Evolutionary conservation across 139 green algal species (phyloP).

Genomic region (Closterium sp.): DNA sequence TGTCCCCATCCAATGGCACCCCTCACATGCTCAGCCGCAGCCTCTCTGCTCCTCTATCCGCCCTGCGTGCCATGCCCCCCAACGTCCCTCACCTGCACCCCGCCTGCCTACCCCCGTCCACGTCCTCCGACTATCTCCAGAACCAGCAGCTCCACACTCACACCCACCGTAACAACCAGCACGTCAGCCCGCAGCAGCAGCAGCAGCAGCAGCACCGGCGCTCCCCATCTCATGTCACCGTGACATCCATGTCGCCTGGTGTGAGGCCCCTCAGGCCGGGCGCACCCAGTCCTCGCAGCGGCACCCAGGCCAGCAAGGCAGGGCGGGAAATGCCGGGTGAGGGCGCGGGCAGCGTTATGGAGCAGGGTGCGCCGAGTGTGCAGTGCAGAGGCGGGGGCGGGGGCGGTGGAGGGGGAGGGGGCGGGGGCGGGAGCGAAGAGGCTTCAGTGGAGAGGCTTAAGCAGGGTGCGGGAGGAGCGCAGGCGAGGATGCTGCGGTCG

Average conservation of each 20-base stretch:
- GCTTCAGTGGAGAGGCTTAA: background rate
- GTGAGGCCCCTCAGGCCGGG: background rate
- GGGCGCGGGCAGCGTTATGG: background rate
- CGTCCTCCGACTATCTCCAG: background rate
- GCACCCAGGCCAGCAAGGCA: background rate
- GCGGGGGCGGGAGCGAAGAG: background rate
- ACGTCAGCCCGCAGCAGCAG: background rate
- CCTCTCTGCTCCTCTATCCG: background rate
- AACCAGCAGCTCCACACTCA: background rate
- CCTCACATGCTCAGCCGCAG: background rate
- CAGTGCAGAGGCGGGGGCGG: background rate
- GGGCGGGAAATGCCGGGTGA: too few species aligned
- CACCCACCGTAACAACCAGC: background rate
- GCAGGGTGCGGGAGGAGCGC: background rate
- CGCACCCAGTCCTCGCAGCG: background rate
- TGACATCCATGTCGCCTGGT: background rate
- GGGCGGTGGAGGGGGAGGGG: too few species aligned
- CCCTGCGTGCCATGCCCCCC: background rate
- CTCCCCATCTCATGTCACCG: background rate
- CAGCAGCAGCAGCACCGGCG: background rate
- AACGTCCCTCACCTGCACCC: background rate
- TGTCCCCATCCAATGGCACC: background rate
- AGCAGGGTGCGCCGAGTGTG: background rate
- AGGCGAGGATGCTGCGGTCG: background rate
- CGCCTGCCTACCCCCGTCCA: background rate